Conservation (phyloP, 768 basidiomycete genomes). For the Tricholoma matsutake region DNA sequence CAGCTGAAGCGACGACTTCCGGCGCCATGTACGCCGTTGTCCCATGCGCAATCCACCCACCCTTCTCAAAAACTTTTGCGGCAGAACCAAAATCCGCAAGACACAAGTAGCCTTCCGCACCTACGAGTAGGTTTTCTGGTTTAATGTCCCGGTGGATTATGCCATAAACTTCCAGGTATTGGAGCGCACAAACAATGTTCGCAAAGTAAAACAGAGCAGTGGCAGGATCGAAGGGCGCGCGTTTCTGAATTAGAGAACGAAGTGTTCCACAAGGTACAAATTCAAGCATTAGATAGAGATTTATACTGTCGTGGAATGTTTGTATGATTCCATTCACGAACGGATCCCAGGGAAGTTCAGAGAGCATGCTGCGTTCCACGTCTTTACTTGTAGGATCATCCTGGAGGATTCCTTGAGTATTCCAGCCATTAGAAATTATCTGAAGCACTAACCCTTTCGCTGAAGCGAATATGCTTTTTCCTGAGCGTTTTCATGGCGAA, state of each 20-base stretch:
- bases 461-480: slow-evolving; percentile 32
- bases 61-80: slow-evolving; percentile 17
- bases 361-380: slow-evolving; percentile 40
- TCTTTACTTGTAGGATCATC: slow-evolving; percentile 28
- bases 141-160: slow-evolving; percentile 56
- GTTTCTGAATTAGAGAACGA: slow-evolving; percentile 30
- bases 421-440: no score
- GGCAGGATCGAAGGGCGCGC: slow-evolving; percentile 28
- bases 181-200: slow-evolving; percentile 49
- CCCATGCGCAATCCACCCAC: slow-evolving; percentile 38
- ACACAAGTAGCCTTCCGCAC: slow-evolving; percentile 51
- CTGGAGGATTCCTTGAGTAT: slow-evolving; percentile 12
- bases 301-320: slow-evolving; percentile 42
- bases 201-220: slow-evolving; percentile 49
- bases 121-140: slow-evolving; percentile 55
- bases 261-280: slow-evolving; percentile 45
- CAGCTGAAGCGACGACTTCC: slow-evolving; percentile 30
- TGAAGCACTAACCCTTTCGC: slow-evolving; percentile 15
- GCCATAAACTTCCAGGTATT: slow-evolving; percentile 41
- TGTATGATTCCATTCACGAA: slow-evolving; percentile 48
- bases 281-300: slow-evolving; percentile 52
- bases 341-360: slow-evolving; percentile 48
- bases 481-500: slow-evolving; percentile 47
- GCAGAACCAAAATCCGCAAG: slow-evolving; percentile 52
- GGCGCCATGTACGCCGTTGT: slow-evolving; percentile 51